phyloP scores from a whole-genome alignment of 2,329 filamentous ascomycete species.

The Botrytis paeoniae region DNA sequence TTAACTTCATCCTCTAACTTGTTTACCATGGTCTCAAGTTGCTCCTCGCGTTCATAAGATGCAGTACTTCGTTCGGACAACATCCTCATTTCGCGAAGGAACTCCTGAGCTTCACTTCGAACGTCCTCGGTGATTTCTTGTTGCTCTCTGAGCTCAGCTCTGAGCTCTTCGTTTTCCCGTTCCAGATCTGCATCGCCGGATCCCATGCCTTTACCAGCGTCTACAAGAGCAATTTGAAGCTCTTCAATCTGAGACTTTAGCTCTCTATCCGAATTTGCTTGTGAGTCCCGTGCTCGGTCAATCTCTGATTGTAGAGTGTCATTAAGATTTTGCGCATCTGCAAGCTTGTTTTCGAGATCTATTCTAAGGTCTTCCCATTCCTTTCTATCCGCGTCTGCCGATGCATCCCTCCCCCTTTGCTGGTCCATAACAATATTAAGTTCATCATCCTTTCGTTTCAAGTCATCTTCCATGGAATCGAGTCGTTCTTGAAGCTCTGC shows the following conservation, averaged over 20 bases:
- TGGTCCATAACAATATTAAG: constrained; percentile 57
- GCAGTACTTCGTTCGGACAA: constrained; percentile 77
- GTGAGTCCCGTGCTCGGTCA: constrained; percentile 67
- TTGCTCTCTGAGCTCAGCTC: constrained; percentile 66
- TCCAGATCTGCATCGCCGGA: constrained; percentile 50
- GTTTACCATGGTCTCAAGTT: constrained; percentile 71
- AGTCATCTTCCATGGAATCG: constrained; percentile 63
- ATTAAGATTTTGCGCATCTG: constrained; percentile 73
- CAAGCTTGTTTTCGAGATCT: constrained; percentile 69
- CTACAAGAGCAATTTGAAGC: constrained; percentile 39
- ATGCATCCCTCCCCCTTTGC: constrained; percentile 53
- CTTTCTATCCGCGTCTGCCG: constrained; percentile 61
- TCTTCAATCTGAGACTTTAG: constrained; percentile 63
- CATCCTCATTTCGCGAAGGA: constrained; percentile 83
- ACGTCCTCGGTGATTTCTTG: constrained; percentile 84
- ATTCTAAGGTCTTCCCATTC: constrained; percentile 66
- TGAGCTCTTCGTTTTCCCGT: constrained; percentile 67
- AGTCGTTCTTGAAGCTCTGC: constrained; percentile 72
- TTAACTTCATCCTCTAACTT: constrained; percentile 78
- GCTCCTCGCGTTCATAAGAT: constrained; percentile 77
- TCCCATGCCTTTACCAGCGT: constrained; percentile 33
- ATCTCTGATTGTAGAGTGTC: constrained; percentile 77
- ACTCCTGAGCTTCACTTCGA: constrained; percentile 75
- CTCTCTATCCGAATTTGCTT: constrained; percentile 59
- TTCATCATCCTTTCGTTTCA: constrained; percentile 72